Conservation (phyloP, 208 protist genomes). For the Crithidia expoeki region DNA sequence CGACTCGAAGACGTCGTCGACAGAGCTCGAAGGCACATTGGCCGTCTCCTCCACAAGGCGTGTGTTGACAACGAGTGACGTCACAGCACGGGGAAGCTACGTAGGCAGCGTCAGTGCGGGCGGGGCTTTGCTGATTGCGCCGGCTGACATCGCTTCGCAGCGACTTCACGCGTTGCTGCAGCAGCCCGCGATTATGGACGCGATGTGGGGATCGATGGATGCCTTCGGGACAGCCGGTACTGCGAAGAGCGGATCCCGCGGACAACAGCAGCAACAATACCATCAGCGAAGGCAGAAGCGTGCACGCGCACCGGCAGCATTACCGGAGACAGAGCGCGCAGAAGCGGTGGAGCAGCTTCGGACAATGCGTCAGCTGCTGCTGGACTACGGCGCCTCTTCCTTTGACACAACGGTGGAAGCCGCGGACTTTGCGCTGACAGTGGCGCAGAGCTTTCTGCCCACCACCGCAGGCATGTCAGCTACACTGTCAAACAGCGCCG, state of each 20-base stretch:
- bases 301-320: not conserved
- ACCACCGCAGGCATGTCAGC: conserved; percentile 16
- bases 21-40: conserved; percentile 65
- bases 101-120: conserved; percentile 7
- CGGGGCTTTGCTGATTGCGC: conserved; percentile 11
- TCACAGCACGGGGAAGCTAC: not conserved
- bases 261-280: not conserved
- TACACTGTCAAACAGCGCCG: too few relatives aligned
- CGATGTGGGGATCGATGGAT: conserved; percentile 31
- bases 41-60: conserved; percentile 63
- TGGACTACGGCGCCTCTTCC: conserved; percentile 48
- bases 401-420: conserved; percentile 64
- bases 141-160: conserved; percentile 29
- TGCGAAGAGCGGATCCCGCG: not conserved
- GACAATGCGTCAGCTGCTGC: conserved; percentile 32
- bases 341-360: conserved; percentile 18
- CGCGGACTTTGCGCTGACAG: conserved; percentile 49
- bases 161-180: conserved; percentile 21
- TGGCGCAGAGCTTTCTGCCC: conserved; percentile 65
- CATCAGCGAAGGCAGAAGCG: conserved; percentile 17
- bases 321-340: not conserved
- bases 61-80: conserved; percentile 34
- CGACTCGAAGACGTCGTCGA: conserved; percentile 54
- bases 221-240: too few relatives aligned
- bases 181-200: conserved; percentile 25